Evolutionary conservation across 768 basidiomycete species (phyloP).

Genomic region (Termitomyces sp.): DNA sequence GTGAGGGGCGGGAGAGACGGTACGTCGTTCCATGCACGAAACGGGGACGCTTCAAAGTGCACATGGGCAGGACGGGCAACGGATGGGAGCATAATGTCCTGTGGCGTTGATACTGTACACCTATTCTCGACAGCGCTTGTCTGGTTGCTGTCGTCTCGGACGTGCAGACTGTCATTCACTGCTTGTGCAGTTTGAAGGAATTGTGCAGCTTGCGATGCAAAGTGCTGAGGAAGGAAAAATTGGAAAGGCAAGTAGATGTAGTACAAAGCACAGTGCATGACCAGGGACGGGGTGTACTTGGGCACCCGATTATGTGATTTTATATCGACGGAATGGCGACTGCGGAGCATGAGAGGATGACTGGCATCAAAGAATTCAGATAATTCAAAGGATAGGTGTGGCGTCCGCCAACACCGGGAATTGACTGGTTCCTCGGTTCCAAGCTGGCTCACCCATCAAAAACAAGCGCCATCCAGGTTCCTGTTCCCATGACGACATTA

Average conservation of each 20-base stretch:
- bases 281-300: too few relatives aligned
- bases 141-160: neutral
- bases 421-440: too few relatives aligned
- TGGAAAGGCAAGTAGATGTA: neutral
- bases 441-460: too few relatives aligned
- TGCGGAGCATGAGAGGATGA: too few relatives aligned
- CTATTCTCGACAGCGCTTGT: too few relatives aligned
- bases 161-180: neutral
- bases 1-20: neutral
- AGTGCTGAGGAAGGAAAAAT: neutral
- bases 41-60: neutral
- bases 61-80: neutral
- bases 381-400: too few relatives aligned
- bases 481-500: too few relatives aligned
- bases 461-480: too few relatives aligned
- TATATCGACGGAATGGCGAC: too few relatives aligned
- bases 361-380: too few relatives aligned
- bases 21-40: neutral
- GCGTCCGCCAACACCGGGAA: too few relatives aligned
- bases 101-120: neutral
- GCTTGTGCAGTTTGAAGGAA: neutral
- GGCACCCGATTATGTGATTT: too few relatives aligned
- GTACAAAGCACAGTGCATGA: neutral
- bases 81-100: neutral
- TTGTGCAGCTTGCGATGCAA: neutral